Evolutionary conservation across 108 stramenopile genomes (phyloP).

Genomic region (Fistulifera solaris): DNA sequence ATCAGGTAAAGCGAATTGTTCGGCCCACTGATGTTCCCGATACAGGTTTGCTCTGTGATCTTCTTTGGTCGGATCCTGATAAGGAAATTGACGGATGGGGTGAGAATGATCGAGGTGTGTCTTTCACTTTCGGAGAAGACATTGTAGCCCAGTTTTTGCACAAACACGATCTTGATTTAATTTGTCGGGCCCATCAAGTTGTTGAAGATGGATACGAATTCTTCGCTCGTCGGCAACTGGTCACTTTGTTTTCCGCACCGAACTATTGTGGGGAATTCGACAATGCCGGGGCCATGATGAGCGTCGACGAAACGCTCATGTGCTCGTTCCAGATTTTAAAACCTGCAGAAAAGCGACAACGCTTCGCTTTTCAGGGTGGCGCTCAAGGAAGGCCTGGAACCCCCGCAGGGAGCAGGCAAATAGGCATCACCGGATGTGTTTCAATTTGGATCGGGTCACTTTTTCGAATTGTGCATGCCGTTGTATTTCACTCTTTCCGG

Average conservation of each 20-base stretch:
- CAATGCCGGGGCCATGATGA: conserved; percentile 99
- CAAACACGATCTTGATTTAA: conserved; percentile 97
- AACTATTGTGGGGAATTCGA: conserved; percentile 99
- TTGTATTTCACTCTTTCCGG: too few relatives aligned
- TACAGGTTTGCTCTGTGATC: conserved; percentile 97
- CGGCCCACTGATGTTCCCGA: conserved; percentile 98
- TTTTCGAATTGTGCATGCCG: too few relatives aligned
- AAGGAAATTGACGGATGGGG: conserved; percentile 99
- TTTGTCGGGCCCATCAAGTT: conserved; percentile 99
- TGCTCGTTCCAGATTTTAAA: conserved; percentile 99
- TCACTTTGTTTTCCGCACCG: conserved; percentile 97
- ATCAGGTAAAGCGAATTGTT: conserved; percentile 95
- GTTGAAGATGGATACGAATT: conserved; percentile 99
- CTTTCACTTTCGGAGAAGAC: conserved; percentile 99
- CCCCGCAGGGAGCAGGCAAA: conserved; percentile 4
- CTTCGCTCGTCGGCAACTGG: conserved; percentile 97
- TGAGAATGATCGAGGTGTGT: conserved; percentile 99
- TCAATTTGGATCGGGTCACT: too few relatives aligned
- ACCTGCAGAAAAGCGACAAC: conserved; percentile 98
- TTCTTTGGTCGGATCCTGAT: conserved; percentile 99
- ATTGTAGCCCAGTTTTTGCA: conserved; percentile 96
- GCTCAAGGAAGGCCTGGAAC: conserved; percentile 19
- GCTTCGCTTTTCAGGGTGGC: conserved; percentile 83
- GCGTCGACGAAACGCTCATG: conserved; percentile 99
- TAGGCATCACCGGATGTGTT: too few relatives aligned